These are phyloP conservation scores for Pisolithus sp. DNA, from an alignment of 768 basidiomycete genomes.

Conservation along the genomic window DNA sequence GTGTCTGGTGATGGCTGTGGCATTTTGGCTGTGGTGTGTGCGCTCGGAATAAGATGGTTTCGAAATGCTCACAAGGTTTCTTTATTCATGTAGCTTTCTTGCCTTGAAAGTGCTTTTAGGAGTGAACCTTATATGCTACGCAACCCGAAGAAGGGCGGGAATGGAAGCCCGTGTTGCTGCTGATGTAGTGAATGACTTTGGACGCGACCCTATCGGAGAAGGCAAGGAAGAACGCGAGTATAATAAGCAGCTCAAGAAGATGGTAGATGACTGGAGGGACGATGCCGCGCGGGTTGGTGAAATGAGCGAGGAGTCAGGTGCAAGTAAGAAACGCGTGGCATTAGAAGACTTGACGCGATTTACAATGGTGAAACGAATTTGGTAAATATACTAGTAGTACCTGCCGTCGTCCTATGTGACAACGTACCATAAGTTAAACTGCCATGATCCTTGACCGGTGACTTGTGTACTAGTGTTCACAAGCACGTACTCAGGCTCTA, in stretches of 20 bases:
- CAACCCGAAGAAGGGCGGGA: constrained; percentile 62
- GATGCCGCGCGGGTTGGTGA: constrained; percentile 62
- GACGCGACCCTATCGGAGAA: constrained; percentile 87
- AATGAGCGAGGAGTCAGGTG: constrained; percentile 53
- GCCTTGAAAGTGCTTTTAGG: constrained; percentile 92
- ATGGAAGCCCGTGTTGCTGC: constrained; percentile 72
- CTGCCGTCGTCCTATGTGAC: background rate
- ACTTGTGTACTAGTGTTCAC: no score
- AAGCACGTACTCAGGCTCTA: no score
- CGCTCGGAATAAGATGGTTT: constrained; percentile 13
- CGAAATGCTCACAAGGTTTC: background rate
- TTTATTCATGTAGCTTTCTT: constrained; percentile 47
- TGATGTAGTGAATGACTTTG: constrained; percentile 81
- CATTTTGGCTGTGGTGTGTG: constrained; percentile 83
- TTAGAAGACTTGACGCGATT: constrained; percentile 89
- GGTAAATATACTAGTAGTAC: constrained; percentile 28
- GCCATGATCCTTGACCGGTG: no score
- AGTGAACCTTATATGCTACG: constrained; percentile 79
- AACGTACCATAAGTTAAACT: background rate
- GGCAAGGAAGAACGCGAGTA: constrained; percentile 84
- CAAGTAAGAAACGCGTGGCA: constrained; percentile 47
- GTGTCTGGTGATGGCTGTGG: constrained; percentile 56
- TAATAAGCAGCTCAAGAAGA: constrained; percentile 70
- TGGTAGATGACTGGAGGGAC: constrained; percentile 64
- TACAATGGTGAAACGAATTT: constrained; percentile 95